These are phyloP conservation scores for Trichosporon inkin DNA, from an alignment of 1,284 basidiomycete genomes.

Conservation along the genomic window DNA sequence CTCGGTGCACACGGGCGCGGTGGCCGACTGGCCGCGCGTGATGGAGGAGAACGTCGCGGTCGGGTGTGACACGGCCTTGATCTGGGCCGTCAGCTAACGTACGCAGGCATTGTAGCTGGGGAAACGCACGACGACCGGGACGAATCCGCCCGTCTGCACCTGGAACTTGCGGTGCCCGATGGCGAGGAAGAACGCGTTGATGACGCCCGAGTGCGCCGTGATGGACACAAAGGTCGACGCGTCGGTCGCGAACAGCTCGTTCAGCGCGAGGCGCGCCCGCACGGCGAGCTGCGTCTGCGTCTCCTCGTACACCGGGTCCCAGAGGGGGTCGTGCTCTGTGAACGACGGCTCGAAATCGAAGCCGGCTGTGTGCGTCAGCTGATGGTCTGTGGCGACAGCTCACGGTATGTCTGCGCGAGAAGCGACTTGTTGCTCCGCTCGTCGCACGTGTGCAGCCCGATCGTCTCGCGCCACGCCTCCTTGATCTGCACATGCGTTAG, in stretches of 20 bases:
- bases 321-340: slow-evolving; percentile 41
- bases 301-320: slow-evolving; percentile 37
- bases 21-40: slow-evolving; percentile 25
- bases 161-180: slow-evolving; percentile 28
- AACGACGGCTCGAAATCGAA: slow-evolving; percentile 39
- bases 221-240: slow-evolving; percentile 37
- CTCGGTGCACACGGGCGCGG: slow-evolving; percentile 21
- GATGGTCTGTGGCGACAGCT: neutral
- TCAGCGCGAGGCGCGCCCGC: slow-evolving; percentile 30
- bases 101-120: neutral
- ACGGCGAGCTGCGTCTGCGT: slow-evolving; percentile 27
- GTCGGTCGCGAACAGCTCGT: slow-evolving; percentile 42
- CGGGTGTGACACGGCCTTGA: slow-evolving; percentile 25
- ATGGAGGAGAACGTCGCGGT: slow-evolving; percentile 22
- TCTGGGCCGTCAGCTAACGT: slow-evolving; percentile 11
- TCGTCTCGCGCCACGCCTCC: slow-evolving; percentile 35
- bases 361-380: slow-evolving; percentile 17
- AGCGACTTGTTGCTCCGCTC: slow-evolving; percentile 31
- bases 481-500: no score
- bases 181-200: slow-evolving; percentile 36
- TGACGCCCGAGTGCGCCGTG: slow-evolving; percentile 45
- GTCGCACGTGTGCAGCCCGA: slow-evolving; percentile 44
- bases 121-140: slow-evolving; percentile 27
- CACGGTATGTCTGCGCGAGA: slow-evolving; percentile 27
- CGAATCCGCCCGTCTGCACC: slow-evolving; percentile 34